A percentile compares a stretch with the other conserved stretches of the same genome.
Conservation (phyloP, 768 basidiomycete genomes). For the Collybia nuda region DNA sequence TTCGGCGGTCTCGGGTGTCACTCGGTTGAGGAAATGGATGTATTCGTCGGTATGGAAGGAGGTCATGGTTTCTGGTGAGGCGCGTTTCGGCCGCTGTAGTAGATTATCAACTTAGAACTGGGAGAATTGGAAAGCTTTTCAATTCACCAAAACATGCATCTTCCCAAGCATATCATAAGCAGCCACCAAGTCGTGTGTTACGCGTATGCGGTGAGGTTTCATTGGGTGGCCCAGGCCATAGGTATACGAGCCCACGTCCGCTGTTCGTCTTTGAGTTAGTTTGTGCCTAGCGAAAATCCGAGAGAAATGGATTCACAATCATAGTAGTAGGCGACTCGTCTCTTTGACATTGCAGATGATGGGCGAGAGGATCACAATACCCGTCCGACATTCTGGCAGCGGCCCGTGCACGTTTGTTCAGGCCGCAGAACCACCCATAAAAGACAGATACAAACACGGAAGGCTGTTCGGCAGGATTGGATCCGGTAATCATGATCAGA, state of each 20-base stretch:
- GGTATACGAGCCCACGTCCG: constrained; percentile 69
- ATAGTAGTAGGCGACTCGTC: constrained; percentile 80
- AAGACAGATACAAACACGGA: too few species aligned
- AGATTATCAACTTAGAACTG: not conserved
- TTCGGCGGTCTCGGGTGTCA: constrained; percentile 89
- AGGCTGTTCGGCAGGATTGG: too few species aligned
- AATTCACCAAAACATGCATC: constrained; percentile 86
- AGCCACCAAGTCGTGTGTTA: constrained; percentile 89
- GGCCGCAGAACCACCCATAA: not conserved
- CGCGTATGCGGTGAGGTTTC: constrained; percentile 94
- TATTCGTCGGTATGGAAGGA: constrained; percentile 99
- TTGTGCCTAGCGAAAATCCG: constrained; percentile 1
- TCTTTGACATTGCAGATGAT: constrained; percentile 53
- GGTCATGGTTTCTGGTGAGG: constrained; percentile 79
- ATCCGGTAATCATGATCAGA: too few species aligned
- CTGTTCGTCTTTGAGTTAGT: constrained; percentile 29
- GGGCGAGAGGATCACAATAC: not conserved
- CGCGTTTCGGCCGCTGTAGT: constrained; percentile 68
- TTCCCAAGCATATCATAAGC: constrained; percentile 93
- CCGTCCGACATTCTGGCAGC: not conserved
- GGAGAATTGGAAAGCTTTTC: not conserved
- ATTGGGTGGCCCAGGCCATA: constrained; percentile 91
- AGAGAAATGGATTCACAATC: constrained; percentile 50
- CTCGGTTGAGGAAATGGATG: constrained; percentile 84
- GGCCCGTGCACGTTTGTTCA: not conserved